Conservation (phyloP, 2,329 filamentous ascomycete genomes). For the Ascochyta viciae-villosae region DNA sequence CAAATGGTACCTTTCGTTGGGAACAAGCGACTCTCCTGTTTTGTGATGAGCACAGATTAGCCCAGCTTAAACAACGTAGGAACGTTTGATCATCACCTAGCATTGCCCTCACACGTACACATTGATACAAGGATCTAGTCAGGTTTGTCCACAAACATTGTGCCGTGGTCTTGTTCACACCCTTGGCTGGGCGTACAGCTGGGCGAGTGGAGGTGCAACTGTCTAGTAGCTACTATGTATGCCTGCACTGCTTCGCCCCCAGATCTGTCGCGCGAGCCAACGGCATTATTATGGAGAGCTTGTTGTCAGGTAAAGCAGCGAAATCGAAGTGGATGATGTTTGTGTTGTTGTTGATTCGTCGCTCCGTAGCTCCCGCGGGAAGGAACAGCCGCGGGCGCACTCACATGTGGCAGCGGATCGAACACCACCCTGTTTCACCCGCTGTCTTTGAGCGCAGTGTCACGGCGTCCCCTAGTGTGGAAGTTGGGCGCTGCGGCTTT, state of each 20-base stretch:
- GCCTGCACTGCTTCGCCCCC: too few species aligned
- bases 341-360: neutral
- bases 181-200: neutral
- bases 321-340: neutral
- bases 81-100: neutral
- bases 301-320: neutral
- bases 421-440: slow-evolving; percentile 16
- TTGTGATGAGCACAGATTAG: neutral
- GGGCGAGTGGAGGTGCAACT: neutral
- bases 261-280: neutral
- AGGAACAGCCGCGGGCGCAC: slow-evolving; percentile 8
- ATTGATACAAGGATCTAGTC: too few species aligned
- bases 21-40: too few species aligned
- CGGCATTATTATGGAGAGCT: neutral
- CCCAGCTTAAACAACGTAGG: neutral
- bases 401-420: neutral
- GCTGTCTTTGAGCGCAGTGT: slow-evolving; percentile 5
- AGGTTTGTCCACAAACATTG: too few species aligned
- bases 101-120: neutral
- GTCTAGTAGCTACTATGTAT: neutral
- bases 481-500: slow-evolving; percentile 18
- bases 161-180: too few species aligned
- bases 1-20: neutral
- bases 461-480: slow-evolving; percentile 9
- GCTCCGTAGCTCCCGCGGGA: slow-evolving; percentile 14